Evolutionary conservation across 106 monocot species (phyloP).

Genomic region (Ottelia alismoides): DNA sequence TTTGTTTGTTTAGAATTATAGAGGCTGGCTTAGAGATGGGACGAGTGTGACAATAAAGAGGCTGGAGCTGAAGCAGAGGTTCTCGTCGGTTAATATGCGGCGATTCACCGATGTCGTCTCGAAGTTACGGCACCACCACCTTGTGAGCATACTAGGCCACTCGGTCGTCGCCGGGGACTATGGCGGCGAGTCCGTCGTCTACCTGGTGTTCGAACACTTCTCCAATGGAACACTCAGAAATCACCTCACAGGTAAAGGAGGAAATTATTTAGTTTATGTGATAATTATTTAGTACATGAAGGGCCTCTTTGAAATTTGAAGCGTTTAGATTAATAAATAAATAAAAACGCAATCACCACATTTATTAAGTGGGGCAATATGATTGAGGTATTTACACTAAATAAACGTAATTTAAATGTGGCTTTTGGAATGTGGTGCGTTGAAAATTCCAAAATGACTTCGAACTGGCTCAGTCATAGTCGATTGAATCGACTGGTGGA

Average conservation of each 20-base stretch:
- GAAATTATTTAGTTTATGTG: too few relatives aligned
- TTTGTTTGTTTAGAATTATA: conserved; percentile 29
- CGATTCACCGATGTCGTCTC: conserved; percentile 53
- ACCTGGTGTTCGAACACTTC: conserved; percentile 44
- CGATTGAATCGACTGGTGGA: too few relatives aligned
- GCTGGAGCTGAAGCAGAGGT: conserved; percentile 46
- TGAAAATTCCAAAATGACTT: too few relatives aligned
- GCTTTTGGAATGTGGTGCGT: too few relatives aligned
- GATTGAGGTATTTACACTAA: too few relatives aligned
- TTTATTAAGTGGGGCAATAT: neutral
- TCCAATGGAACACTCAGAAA: conserved; percentile 67
- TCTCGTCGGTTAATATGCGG: conserved; percentile 29
- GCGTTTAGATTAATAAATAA: too few relatives aligned
- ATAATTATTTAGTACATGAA: too few relatives aligned
- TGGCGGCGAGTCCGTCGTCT: conserved; percentile 12
- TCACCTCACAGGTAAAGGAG: conserved; percentile 54
- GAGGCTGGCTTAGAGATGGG: conserved; percentile 50
- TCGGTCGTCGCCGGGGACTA: conserved; percentile 30
- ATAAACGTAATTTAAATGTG: too few relatives aligned
- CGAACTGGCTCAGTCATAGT: too few relatives aligned
- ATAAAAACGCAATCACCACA: too few relatives aligned
- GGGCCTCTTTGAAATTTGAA: too few relatives aligned
- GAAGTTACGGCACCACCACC: conserved; percentile 58
- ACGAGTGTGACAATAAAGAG: conserved; percentile 34
- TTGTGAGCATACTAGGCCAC: conserved; percentile 78